phyloP scores from a whole-genome alignment of 208 protist genomes.

The Herpetomonas muscarum region DNA sequence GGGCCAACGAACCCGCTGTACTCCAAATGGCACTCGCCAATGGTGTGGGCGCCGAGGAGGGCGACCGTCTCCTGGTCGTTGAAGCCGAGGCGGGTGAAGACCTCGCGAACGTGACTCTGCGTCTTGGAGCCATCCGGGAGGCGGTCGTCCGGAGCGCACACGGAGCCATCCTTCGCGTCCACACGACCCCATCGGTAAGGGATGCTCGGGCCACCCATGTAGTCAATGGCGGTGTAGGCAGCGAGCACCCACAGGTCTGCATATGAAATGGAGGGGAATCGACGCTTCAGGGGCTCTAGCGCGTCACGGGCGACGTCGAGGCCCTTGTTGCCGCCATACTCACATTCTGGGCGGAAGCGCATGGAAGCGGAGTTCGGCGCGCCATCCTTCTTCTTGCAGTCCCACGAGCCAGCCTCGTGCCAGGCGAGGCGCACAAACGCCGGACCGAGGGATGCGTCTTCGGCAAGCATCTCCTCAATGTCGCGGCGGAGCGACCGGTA shows the following conservation, averaged over 20 bases:
- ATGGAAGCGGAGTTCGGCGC: constrained; percentile 68
- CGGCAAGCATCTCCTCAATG: constrained; percentile 24
- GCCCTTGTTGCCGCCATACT: constrained; percentile 81
- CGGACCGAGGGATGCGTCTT: constrained; percentile 43
- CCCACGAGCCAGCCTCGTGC: constrained; percentile 71
- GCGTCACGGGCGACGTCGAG: constrained; percentile 70
- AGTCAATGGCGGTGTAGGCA: constrained; percentile 87
- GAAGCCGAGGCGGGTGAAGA: constrained; percentile 92
- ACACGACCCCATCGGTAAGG: constrained; percentile 76
- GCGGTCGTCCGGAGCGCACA: constrained; percentile 72
- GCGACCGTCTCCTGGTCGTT: constrained; percentile 92
- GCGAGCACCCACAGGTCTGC: constrained; percentile 92
- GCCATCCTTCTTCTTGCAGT: constrained; percentile 58
- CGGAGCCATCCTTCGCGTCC: constrained; percentile 69
- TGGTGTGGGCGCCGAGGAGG: constrained; percentile 90
- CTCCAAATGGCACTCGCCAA: constrained; percentile 87
- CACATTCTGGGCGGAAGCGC: constrained; percentile 73
- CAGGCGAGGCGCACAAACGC: constrained; percentile 73
- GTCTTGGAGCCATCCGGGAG: constrained; percentile 84
- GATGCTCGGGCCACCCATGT: constrained; percentile 88
- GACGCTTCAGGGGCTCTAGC: constrained; percentile 86
- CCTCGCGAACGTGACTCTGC: constrained; percentile 70
- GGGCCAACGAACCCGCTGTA: constrained; percentile 83
- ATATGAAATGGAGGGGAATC: constrained; percentile 87
- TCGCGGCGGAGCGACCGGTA: constrained; percentile 14